A percentile compares a stretch with the other conserved stretches of the same genome.
These are phyloP conservation scores for Sclerotinia trifoliorum DNA, from an alignment of 2,329 filamentous ascomycete species.

Conservation along the genomic window DNA sequence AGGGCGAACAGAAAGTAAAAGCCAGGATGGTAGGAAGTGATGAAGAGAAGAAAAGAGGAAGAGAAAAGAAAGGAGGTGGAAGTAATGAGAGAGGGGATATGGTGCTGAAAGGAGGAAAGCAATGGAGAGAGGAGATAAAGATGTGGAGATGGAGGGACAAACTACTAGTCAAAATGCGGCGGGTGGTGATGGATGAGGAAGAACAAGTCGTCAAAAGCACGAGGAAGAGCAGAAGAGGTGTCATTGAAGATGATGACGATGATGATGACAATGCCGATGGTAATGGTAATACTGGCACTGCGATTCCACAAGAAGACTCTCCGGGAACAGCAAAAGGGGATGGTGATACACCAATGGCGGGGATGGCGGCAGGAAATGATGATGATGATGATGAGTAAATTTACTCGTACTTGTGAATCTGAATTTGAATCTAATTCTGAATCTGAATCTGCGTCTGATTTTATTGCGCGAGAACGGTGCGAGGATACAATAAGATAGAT, in stretches of 20 bases:
- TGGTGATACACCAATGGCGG: constrained; percentile 38
- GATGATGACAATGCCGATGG: constrained; percentile 38
- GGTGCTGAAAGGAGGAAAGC: constrained; percentile 33
- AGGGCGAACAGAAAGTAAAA: no score
- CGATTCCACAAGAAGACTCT: constrained; percentile 29
- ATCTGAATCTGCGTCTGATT: not conserved
- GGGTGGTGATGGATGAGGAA: constrained; percentile 33
- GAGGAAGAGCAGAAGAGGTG: constrained; percentile 35
- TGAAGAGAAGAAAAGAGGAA: no score
- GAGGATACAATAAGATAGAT: not conserved
- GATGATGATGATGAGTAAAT: constrained; percentile 20
- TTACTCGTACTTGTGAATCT: not conserved
- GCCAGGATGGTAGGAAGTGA: no score
- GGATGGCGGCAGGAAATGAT: constrained; percentile 31
- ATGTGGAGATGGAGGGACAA: constrained; percentile 27
- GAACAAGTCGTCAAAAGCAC: constrained; percentile 29
- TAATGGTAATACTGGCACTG: constrained; percentile 10
- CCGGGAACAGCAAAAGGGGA: constrained; percentile 35
- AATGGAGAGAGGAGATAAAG: constrained; percentile 30
- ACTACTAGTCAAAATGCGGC: not conserved
- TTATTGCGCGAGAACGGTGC: not conserved
- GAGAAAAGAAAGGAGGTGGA: no score
- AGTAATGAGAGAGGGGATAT: no score
- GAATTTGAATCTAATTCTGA: not conserved
- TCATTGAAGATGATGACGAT: constrained; percentile 38